Conservation (phyloP, 495 filamentous ascomycete species). For the Neurospora hispaniola region DNA sequence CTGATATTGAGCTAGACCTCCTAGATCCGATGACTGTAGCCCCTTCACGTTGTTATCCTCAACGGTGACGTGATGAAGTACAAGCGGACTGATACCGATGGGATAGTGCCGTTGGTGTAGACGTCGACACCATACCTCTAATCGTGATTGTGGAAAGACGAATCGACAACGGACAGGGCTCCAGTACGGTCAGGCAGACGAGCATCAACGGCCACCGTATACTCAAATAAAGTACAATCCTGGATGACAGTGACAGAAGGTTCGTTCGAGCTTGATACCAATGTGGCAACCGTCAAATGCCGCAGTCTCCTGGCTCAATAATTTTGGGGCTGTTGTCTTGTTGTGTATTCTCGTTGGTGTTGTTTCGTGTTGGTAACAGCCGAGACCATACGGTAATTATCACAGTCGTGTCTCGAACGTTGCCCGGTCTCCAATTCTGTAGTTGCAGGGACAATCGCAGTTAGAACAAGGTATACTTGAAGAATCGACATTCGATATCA, state of each 20-base stretch:
- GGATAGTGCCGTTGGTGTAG: slow-evolving; percentile 23
- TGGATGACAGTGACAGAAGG: not conserved
- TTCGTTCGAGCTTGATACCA: not conserved
- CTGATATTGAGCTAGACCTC: not conserved
- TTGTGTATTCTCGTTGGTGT: not conserved
- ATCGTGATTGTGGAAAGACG: slow-evolving; percentile 33
- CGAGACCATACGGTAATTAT: too few species aligned
- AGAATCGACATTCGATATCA: not conserved
- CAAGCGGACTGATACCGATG: slow-evolving; percentile 38
- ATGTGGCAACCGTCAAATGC: not conserved
- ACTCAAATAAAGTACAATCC: slow-evolving; percentile 33
- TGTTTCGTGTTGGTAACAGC: too few species aligned
- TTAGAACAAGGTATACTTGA: not conserved
- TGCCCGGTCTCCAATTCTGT: not conserved
- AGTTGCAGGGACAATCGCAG: not conserved
- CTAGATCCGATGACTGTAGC: not conserved
- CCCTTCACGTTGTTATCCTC: not conserved
- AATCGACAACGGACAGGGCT: slow-evolving; percentile 41
- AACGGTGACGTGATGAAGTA: slow-evolving; percentile 39
- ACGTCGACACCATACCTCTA: slow-evolving; percentile 28
- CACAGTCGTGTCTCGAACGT: not conserved
- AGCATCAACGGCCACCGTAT: slow-evolving; percentile 46
- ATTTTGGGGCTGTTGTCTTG: not conserved
- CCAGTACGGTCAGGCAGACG: slow-evolving; percentile 29
- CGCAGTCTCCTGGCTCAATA: not conserved